A percentile compares a stretch with the other conserved stretches of the same genome.
Evolutionary conservation across 2,329 filamentous ascomycete genomes (phyloP).

Genomic region (Atkinsonella hypoxylon): DNA sequence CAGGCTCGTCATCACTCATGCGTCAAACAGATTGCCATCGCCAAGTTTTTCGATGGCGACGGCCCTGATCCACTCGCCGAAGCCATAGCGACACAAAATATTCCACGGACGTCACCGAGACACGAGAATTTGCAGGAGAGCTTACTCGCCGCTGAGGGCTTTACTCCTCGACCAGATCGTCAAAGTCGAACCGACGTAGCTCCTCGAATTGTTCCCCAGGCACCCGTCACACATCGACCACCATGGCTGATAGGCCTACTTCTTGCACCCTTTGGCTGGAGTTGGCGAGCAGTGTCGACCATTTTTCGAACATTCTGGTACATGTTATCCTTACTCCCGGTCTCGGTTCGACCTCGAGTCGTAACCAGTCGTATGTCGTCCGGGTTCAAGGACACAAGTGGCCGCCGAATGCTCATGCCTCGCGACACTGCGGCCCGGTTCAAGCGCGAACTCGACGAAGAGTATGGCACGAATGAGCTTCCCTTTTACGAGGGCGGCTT

Average conservation of each 20-base stretch:
- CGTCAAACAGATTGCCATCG: constrained; percentile 66
- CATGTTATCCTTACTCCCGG: constrained; percentile 70
- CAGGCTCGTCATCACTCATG: not conserved
- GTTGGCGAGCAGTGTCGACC: constrained; percentile 60
- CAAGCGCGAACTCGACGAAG: constrained; percentile 87
- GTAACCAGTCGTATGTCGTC: constrained; percentile 40
- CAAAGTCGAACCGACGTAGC: constrained; percentile 47
- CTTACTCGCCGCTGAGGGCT: constrained; percentile 25
- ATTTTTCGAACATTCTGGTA: constrained; percentile 63
- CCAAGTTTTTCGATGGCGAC: constrained; percentile 97
- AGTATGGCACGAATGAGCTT: constrained; percentile 62
- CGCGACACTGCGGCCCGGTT: constrained; percentile 82
- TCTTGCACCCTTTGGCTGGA: constrained; percentile 68
- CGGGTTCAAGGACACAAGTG: constrained; percentile 48
- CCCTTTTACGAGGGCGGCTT: constrained; percentile 83
- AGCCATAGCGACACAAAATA: constrained; percentile 52
- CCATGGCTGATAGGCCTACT: constrained; percentile 68
- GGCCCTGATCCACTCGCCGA: constrained; percentile 70
- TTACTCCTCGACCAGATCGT: constrained; percentile 13
- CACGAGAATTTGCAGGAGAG: constrained; percentile 64
- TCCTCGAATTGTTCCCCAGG: constrained; percentile 72
- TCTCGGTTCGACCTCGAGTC: constrained; percentile 42
- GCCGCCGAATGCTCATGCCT: constrained; percentile 66
- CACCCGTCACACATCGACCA: constrained; percentile 54
- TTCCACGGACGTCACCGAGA: constrained; percentile 49